Base-by-base conservation (phyloP, 2,329 filamentous ascomycete species). In the Nemania diffusa region DNA sequence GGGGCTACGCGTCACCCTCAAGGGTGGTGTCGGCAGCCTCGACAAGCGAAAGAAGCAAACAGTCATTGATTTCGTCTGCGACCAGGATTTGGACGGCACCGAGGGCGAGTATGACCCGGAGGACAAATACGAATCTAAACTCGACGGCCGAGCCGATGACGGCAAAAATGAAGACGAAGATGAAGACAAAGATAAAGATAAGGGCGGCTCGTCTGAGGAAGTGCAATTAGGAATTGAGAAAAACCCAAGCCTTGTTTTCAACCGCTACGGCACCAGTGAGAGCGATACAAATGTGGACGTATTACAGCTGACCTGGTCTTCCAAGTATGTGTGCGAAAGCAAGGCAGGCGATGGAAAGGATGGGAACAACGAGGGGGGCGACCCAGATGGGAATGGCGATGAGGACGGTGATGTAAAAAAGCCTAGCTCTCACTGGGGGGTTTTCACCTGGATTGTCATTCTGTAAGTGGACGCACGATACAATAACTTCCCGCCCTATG, bases 401-500 rank as follows among this genome's bases (percentile, higher is more conserved):
- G 44, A 34, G 27, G 61, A 66, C 82, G 55, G 81, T 83, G 17
- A 82, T 81, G 82, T 83, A 44, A 72, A 76, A 48, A 78, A 81
- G 65, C 82, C 83, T 64, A 83, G 84, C 60, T 79, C 79, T 20
- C 86, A 88, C 76, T 98, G 95, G 96, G 96, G 96, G 1, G 96
- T 97, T 84, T 98, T 98, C 76, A 97, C 95, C 20, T 99, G 96
- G 96, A 88, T 98, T 76, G 88, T 98, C 73, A 90, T 99, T 73
- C 89, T 98, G 94, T 97, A 82, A 85, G 92, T 85, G 37, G 52
- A 40, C 42, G 42, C 22, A 11, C 22, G 4, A 26, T 17, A 71
- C 17, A 29, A n/a, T n/a, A 50, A 63, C 46, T 56, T 53, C 9
- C n/a, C 57, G n/a, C n/a, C 32, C n/a, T 51, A 61, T 53, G 37